A percentile compares a stretch with the other conserved stretches of the same genome.
Conservation (phyloP, 768 basidiomycete genomes). For the Amanita phalloides region DNA sequence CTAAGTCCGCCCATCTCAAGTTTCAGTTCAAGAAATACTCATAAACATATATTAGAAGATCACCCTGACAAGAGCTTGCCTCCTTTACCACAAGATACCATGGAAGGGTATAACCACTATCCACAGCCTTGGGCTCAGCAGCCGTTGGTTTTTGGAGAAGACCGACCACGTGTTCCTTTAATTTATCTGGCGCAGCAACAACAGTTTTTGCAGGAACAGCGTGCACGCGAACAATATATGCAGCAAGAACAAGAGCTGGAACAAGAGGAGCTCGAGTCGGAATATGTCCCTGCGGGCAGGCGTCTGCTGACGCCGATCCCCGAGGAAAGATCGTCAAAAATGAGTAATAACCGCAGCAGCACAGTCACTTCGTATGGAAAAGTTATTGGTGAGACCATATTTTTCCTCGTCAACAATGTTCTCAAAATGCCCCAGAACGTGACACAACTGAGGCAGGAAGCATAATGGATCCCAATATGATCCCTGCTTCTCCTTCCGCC, state of each 20-base stretch:
- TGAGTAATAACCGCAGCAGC: conserved; percentile 28
- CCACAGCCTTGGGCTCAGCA: conserved; percentile 4
- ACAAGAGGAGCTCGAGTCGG: neutral
- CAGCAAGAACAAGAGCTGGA: neutral
- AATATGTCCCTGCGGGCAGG: conserved; percentile 11
- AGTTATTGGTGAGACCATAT: conserved; percentile 36
- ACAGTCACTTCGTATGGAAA: conserved; percentile 55
- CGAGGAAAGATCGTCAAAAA: conserved; percentile 49
- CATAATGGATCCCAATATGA: conserved; percentile 10
- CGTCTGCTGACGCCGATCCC: conserved; percentile 50
- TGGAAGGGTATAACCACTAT: neutral
- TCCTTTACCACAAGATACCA: conserved; percentile 10
- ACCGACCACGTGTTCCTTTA: conserved; percentile 42
- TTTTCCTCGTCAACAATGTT: neutral
- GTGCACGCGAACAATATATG: neutral
- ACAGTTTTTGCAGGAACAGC: conserved; percentile 23
- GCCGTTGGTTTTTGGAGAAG: conserved; percentile 9
- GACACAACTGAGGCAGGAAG: neutral
- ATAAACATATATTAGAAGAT: conserved; percentile 6
- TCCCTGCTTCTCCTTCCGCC: conserved; percentile 44
- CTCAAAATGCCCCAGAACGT: neutral
- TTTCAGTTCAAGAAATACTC: neutral
- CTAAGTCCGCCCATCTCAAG: conserved; percentile 2
- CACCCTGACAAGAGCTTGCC: conserved; percentile 11
- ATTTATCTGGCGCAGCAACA: conserved; percentile 50